Evolutionary conservation across 179 eudicot species (phyloP), one percentile per base, ranked within the genome.

Genomic region (Vitellaria paradoxa): DNA sequence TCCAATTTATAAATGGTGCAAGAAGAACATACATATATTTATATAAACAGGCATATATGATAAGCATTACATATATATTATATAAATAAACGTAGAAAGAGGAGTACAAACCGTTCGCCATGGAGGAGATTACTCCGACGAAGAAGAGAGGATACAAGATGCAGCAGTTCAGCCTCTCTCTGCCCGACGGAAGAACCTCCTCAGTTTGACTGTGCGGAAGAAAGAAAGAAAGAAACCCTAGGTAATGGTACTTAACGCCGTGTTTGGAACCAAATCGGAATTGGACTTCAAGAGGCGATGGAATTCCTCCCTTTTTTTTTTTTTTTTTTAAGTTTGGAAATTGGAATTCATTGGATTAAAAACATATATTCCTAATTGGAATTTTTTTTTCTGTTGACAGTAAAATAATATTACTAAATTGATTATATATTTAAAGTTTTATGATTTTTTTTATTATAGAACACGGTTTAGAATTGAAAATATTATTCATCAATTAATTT

Each of bases 101-200:
- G 4, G 64, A 18, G 23, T 47, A 74, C 78, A 59, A 49, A 74
- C 78, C 12, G 75, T 63, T 74, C 11, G 82, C 82, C 82, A 79
- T 79, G 78, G 5, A 11, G 20, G 9, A 10, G 70, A 53, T 10
- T 64, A 30, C 46, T 26, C 62, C 49, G 62, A 11, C 26, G 18
- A 65, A 49, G 55, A 74, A 15, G 46, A 49, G 9, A 30, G 17
- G 73, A 49, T 50, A 9, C 6, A 10, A 23, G 13, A 42, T 10
- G n/a, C 47, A 14, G 17, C 47, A 42, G n/a, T 74, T 26, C 52
- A 74, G 46, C 68, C 70, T 63, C 40, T 59, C 37, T 74, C 46
- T 46, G 59, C 24, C 59, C 46, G 69, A 13, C n/a, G 61, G 77
- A 61, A 14, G 12, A 37, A 20, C 17, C 14, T 8, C 23, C 53